Evolutionary conservation across 495 filamentous ascomycete species (phyloP).

Genomic region (Parathielavia appendiculata): DNA sequence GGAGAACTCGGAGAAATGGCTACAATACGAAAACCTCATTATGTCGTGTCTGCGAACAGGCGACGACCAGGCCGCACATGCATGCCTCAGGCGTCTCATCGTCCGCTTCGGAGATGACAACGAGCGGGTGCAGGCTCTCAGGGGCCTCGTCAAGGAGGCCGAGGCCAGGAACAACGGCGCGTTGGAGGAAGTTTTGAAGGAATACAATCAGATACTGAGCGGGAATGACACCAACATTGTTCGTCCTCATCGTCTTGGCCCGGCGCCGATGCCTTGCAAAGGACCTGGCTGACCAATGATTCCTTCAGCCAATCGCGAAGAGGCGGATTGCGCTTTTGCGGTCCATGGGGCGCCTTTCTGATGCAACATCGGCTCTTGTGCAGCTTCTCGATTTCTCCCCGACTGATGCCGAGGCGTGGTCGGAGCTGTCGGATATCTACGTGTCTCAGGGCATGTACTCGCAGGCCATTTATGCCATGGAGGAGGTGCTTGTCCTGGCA

Average conservation of each 20-base stretch:
- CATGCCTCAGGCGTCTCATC: slow-evolving; percentile 67
- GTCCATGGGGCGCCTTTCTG: slow-evolving; percentile 59
- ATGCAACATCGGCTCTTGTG: slow-evolving; percentile 69
- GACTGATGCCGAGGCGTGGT: slow-evolving; percentile 91
- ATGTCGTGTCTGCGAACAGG: slow-evolving; percentile 79
- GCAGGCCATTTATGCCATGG: slow-evolving; percentile 82
- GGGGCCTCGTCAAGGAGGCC: slow-evolving; percentile 82
- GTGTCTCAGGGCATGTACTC: slow-evolving; percentile 65
- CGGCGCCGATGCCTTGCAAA: background rate
- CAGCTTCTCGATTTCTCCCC: slow-evolving; percentile 75
- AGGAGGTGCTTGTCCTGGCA: slow-evolving; percentile 82
- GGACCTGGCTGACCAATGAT: slow-evolving; percentile 21
- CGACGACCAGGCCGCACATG: slow-evolving; percentile 69
- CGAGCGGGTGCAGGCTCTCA: slow-evolving; percentile 74
- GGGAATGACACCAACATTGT: slow-evolving; percentile 80
- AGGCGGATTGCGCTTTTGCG: slow-evolving; percentile 74
- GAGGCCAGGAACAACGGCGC: slow-evolving; percentile 58
- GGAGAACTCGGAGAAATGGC: slow-evolving; percentile 75
- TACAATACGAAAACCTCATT: slow-evolving; percentile 76
- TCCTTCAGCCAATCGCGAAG: slow-evolving; percentile 71
- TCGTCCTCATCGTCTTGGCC: slow-evolving; percentile 28
- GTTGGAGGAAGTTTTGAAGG: slow-evolving; percentile 61
- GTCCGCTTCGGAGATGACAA: slow-evolving; percentile 76
- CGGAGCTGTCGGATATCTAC: slow-evolving; percentile 85
- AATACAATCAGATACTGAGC: slow-evolving; percentile 69